A percentile compares a stretch with the other conserved stretches of the same genome.
phyloP scores from a whole-genome alignment of 2,329 filamentous ascomycete genomes.

The Ustulina deusta region DNA sequence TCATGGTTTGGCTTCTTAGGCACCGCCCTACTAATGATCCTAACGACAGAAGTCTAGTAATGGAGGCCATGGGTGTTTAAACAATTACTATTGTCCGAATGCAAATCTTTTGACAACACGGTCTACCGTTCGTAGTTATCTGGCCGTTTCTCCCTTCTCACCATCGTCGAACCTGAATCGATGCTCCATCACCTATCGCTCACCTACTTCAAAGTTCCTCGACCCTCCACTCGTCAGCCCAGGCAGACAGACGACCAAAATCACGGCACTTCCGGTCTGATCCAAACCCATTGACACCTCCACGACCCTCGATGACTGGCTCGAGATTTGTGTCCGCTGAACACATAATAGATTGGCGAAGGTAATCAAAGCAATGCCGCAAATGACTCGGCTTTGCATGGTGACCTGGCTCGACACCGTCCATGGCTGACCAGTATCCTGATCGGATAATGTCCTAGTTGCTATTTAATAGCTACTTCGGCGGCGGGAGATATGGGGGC shows the following conservation, averaged over 20 bases:
- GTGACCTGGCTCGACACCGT: background rate
- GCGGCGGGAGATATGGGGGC: background rate
- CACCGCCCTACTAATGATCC: no score
- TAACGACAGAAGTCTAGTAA: no score
- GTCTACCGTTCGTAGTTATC: no score
- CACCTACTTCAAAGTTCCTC: no score
- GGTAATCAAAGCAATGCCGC: constrained; percentile 6
- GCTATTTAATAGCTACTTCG: background rate
- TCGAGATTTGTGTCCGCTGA: background rate
- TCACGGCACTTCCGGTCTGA: background rate
- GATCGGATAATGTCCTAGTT: constrained; percentile 14
- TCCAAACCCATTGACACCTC: background rate
- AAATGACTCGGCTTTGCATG: constrained; percentile 9
- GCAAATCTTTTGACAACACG: no score
- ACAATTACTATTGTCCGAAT: no score
- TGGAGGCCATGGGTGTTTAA: no score
- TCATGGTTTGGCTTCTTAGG: no score
- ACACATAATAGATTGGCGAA: constrained; percentile 5
- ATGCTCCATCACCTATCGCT: no score
- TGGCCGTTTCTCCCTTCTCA: no score
- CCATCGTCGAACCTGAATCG: no score
- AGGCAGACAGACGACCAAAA: background rate
- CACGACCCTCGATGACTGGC: background rate
- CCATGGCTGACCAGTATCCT: constrained; percentile 8
- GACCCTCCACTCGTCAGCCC: constrained; percentile 10